Base-by-base conservation (phyloP, 208 protist genomes). In the Leishmania arabica region DNA sequence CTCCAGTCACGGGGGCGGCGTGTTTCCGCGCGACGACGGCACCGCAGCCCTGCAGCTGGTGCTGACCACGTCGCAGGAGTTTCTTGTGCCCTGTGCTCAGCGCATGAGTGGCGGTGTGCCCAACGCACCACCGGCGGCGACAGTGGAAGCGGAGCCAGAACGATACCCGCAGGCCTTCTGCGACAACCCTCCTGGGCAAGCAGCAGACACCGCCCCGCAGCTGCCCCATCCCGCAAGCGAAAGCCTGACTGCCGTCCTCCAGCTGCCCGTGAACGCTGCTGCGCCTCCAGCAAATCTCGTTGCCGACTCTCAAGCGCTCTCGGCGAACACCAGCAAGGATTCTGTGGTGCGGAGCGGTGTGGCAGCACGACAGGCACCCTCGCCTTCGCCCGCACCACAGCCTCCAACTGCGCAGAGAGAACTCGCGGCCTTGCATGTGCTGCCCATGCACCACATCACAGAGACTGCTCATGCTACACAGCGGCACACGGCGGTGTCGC, bases 1-100 rank as follows among this genome's bases (percentile, higher is more conserved):
- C 31, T 9, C n/a, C 62, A 21, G 31, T 9, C 56, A 9, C 0
- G 56, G 56, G 17, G 56, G 24, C 27, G 24, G 56, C 56, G 56
- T n/a, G 24, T 11, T 62, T 62, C 56, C 27, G 4, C 31, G 49
- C 6, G 45, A 27, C 54, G 75, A 78, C 65, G 65, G 65, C 69
- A 80, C 65, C 2, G 69, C 75, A 17, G 60, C 70, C 9, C 76
- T 62, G 62, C 81, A 72, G 70, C 76, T 77, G 3, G 80, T 76
- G 75, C 80, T 56, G 45, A 47, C 58, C 54, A 69, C 51, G 31
- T 77, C 81, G 49, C 69, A 77, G 58, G 81, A 80, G 70, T 84
- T 77, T 6, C 75, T 80, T 72, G 69, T 76, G 66, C 68, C 54
- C 21, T 69, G 51, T 11, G 42, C 37, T 17, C 81, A 80, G 60